Percentiles rank a stretch among this genome's conserved stretches.
Evolutionary conservation across 208 protist species (phyloP).

Genomic region (Crithidia thermophila): DNA sequence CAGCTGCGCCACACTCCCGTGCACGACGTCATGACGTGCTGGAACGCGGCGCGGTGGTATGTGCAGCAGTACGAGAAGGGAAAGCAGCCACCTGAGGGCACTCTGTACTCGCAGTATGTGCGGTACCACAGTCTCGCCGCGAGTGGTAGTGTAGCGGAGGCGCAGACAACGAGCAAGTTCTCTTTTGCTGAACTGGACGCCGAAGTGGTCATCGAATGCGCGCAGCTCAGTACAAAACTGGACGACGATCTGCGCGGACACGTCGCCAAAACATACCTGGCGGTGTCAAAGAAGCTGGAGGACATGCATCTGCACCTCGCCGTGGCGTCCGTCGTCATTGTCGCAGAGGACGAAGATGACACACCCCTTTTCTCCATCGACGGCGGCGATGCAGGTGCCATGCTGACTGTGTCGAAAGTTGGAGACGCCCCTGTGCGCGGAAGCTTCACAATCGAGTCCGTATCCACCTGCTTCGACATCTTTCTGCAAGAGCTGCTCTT

Average conservation of each 20-base stretch:
- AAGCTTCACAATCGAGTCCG: slow-evolving; percentile 4
- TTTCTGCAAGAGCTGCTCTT: slow-evolving; percentile 26
- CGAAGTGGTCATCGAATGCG: slow-evolving; percentile 12
- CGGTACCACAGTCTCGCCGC: slow-evolving; percentile 6
- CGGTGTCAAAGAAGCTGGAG: neutral
- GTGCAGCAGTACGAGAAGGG: slow-evolving; percentile 16
- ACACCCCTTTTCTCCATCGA: slow-evolving; percentile 17
- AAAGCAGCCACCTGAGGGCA: slow-evolving; percentile 1
- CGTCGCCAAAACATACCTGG: neutral
- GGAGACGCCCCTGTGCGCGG: neutral
- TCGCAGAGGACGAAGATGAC: slow-evolving; percentile 10
- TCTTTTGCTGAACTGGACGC: slow-evolving; percentile 5
- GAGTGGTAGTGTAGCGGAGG: neutral
- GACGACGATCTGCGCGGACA: slow-evolving; percentile 5
- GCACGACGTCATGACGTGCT: slow-evolving; percentile 33
- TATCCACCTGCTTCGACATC: slow-evolving; percentile 15
- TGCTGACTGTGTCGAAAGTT: slow-evolving; percentile 10
- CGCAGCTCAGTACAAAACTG: slow-evolving; percentile 3
- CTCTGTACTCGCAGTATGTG: slow-evolving; percentile 22
- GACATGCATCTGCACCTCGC: slow-evolving; percentile 5
- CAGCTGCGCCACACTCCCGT: slow-evolving; percentile 12
- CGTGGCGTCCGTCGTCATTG: neutral
- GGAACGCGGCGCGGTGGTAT: slow-evolving; percentile 22
- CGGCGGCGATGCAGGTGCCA: slow-evolving; percentile 1
- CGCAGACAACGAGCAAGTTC: neutral